phyloP scores from a whole-genome alignment of 176 grass and related monocot genomes.

The Aegilops tauschii region DNA sequence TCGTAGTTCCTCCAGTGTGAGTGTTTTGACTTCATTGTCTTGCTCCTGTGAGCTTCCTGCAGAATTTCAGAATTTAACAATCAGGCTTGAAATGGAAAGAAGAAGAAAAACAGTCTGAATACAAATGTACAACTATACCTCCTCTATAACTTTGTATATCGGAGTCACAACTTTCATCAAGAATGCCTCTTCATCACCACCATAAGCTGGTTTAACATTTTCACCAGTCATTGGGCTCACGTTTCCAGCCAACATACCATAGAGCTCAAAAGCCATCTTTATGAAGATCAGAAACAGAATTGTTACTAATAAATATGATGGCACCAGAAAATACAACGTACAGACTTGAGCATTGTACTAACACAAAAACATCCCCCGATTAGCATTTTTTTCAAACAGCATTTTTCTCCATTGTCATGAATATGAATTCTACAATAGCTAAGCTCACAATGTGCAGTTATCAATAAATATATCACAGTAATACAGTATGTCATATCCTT shows the following conservation, averaged over 20 bases:
- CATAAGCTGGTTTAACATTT: constrained; percentile 93
- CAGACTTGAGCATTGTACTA: background rate
- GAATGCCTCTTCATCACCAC: constrained; percentile 80
- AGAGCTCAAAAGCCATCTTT: constrained; percentile 99
- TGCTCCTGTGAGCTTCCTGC: constrained; percentile 89
- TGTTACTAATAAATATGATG: constrained; percentile 4
- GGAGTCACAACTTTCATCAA: constrained; percentile 90
- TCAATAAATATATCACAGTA: background rate
- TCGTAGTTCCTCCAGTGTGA: constrained; percentile 99
- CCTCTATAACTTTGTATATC: constrained; percentile 72
- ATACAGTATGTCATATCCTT: background rate
- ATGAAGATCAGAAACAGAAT: constrained; percentile 19
- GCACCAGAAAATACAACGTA: background rate
- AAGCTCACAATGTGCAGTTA: background rate
- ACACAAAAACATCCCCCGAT: background rate
- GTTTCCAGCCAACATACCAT: constrained; percentile 81
- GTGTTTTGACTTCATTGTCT: constrained; percentile 82
- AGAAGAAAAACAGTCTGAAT: constrained; percentile 9
- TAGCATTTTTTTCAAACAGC: background rate
- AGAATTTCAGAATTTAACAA: constrained; percentile 4
- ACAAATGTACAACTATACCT: constrained; percentile 40
- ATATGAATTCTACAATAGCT: background rate
- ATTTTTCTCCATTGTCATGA: background rate
- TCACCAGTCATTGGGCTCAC: constrained; percentile 93
- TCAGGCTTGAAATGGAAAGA: constrained; percentile 15